Evolutionary conservation across 2,329 filamentous ascomycete species (phyloP).

Genomic region (Cyphellophora europaea): DNA sequence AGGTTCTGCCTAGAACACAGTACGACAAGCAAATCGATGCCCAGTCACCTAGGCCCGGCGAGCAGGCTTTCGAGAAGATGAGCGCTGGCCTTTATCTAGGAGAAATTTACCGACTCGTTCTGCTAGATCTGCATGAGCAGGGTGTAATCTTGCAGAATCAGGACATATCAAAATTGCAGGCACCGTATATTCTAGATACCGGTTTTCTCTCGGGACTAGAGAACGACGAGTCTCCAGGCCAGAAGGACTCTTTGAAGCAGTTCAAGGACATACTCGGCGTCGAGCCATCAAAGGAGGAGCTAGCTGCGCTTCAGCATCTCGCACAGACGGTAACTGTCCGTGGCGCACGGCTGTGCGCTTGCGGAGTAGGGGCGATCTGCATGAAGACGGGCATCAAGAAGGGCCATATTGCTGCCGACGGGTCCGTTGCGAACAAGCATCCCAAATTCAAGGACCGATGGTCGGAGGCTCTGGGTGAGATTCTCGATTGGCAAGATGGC

Average conservation of each 20-base stretch:
- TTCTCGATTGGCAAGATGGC: conserved; percentile 24
- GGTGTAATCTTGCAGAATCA: conserved; percentile 68
- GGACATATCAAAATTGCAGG: conserved; percentile 47
- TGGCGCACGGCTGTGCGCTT: conserved; percentile 82
- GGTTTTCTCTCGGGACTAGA: conserved; percentile 35
- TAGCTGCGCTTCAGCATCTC: conserved; percentile 56
- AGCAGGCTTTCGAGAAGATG: conserved; percentile 97
- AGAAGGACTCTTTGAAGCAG: background rate
- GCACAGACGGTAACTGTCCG: conserved; percentile 92
- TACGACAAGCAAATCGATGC: conserved; percentile 84
- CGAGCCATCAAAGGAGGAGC: conserved; percentile 2
- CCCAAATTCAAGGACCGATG: conserved; percentile 31
- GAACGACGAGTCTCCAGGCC: conserved; percentile 7
- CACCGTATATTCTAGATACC: conserved; percentile 80
- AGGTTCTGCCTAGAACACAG: conserved; percentile 71
- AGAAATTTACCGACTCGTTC: conserved; percentile 81
- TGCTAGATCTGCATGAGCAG: conserved; percentile 75
- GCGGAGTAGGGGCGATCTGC: conserved; percentile 90
- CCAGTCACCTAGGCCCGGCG: conserved; percentile 81
- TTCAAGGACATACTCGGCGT: background rate
- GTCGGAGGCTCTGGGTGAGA: conserved; percentile 30
- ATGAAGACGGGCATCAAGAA: conserved; percentile 83
- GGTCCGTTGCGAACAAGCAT: conserved; percentile 31
- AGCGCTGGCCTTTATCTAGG: conserved; percentile 88
- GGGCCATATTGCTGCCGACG: conserved; percentile 82